Evolutionary conservation across 73 alveolate genomes (phyloP).

Genomic region (Paramecium tetraurelia): DNA sequence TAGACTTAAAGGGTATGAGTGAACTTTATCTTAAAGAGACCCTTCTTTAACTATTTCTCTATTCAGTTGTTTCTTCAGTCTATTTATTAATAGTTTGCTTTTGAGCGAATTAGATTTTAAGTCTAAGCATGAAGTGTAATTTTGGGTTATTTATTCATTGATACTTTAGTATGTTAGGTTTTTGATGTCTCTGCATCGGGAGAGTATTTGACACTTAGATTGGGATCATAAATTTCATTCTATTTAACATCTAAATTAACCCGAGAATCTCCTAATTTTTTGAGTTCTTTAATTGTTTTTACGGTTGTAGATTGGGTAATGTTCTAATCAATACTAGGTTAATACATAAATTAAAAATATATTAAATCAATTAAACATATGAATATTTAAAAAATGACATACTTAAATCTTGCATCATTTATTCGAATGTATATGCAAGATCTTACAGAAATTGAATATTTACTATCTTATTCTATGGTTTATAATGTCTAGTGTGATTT

Average conservation of each 20-base stretch:
- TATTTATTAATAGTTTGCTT: not conserved
- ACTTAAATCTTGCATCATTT: too few species aligned
- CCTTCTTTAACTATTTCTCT: not conserved
- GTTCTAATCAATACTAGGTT: not conserved
- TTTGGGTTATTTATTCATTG: not conserved
- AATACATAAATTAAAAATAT: not conserved
- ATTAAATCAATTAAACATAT: not conserved
- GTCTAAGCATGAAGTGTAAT: not conserved
- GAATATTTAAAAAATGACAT: not conserved
- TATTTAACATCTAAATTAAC: not conserved
- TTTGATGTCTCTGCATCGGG: not conserved
- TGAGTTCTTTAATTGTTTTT: conserved; percentile 19
- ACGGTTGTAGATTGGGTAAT: not conserved
- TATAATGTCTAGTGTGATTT: too few species aligned
- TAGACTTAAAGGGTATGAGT: not conserved
- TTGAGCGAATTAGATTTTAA: not conserved
- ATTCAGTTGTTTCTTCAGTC: not conserved
- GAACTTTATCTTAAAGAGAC: not conserved
- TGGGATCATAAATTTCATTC: not conserved
- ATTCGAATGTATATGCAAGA: too few species aligned
- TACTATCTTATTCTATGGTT: too few species aligned
- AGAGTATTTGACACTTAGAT: not conserved
- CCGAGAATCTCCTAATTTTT: conserved; percentile 4
- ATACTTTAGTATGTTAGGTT: not conserved
- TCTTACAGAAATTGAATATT: not conserved